A percentile compares a stretch with the other conserved stretches of the same genome.
phyloP scores from a whole-genome alignment of 2,329 filamentous ascomycete genomes.

The Scedosporium apiospermum region DNA sequence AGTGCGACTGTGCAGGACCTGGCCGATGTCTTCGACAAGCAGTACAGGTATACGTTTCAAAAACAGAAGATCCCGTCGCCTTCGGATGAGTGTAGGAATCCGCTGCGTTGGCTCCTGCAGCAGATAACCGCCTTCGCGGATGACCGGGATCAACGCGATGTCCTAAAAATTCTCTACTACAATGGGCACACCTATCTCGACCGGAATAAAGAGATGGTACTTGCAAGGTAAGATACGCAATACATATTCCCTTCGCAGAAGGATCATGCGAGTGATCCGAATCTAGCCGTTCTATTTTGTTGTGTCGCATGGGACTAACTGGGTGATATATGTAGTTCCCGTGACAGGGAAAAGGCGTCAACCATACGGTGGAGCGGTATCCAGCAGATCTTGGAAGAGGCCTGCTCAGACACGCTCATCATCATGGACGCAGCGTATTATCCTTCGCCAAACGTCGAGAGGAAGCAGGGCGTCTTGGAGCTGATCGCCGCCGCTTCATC shows the following conservation, averaged over 20 bases:
- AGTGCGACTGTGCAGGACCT: constrained; percentile 33
- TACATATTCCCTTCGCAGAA: too few species aligned
- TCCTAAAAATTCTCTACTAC: constrained; percentile 51
- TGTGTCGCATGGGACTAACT: not conserved
- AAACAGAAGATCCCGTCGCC: constrained; percentile 39
- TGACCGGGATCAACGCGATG: constrained; percentile 42
- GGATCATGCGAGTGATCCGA: too few species aligned
- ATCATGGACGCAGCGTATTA: constrained; percentile 52
- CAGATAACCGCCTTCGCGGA: constrained; percentile 44
- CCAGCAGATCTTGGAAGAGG: constrained; percentile 46
- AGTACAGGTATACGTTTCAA: constrained; percentile 41
- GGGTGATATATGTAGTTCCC: constrained; percentile 30
- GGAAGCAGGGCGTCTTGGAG: constrained; percentile 45
- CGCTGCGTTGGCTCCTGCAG: constrained; percentile 44
- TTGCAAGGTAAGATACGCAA: constrained; percentile 37
- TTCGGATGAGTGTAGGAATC: constrained; percentile 35
- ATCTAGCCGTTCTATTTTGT: not conserved
- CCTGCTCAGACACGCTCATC: constrained; percentile 44
- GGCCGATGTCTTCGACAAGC: constrained; percentile 38
- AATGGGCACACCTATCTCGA: constrained; percentile 45
- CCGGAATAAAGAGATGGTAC: constrained; percentile 45
- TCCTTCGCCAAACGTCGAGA: constrained; percentile 40
- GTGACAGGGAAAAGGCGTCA: constrained; percentile 31
- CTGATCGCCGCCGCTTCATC: constrained; percentile 45
- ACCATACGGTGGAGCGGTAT: constrained; percentile 47